Percentiles rank a stretch among this genome's conserved stretches.
phyloP scores from a whole-genome alignment of 2,329 filamentous ascomycete species.

The Colletotrichum cordylinicola region DNA sequence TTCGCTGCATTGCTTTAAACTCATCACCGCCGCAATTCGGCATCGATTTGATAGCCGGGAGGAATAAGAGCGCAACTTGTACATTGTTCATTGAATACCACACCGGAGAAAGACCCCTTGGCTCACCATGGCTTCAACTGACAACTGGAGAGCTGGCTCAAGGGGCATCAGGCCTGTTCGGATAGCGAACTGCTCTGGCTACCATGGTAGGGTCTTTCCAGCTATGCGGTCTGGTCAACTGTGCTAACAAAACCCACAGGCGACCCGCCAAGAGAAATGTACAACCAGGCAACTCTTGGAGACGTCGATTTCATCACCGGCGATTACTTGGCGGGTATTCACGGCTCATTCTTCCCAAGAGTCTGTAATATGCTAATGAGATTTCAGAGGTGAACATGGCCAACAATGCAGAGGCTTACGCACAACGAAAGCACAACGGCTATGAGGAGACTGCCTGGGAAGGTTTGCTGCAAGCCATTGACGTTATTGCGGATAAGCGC shows the following conservation, averaged over 20 bases:
- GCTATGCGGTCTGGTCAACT: accelerated
- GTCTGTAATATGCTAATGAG: neutral
- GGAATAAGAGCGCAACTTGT: neutral
- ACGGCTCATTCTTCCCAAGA: neutral
- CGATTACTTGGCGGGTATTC: neutral
- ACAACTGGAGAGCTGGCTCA: accelerated
- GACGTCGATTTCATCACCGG: neutral
- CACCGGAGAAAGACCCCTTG: neutral
- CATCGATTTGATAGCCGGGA: neutral
- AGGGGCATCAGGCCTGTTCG: neutral
- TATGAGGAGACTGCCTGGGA: neutral
- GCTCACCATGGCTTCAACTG: accelerated
- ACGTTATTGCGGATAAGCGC: neutral
- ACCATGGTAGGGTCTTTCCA: neutral
- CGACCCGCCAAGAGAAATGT: neutral
- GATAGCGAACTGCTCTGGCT: neutral
- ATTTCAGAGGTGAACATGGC: neutral
- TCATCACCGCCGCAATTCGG: neutral
- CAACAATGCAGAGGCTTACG: neutral
- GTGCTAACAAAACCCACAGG: neutral
- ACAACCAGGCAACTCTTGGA: neutral
- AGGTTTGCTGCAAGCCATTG: neutral
- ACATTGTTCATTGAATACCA: accelerated
- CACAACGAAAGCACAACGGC: neutral
- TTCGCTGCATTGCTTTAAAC: neutral